Conservation (phyloP, 139 green algal species). For the Closterium sp. region DNA sequence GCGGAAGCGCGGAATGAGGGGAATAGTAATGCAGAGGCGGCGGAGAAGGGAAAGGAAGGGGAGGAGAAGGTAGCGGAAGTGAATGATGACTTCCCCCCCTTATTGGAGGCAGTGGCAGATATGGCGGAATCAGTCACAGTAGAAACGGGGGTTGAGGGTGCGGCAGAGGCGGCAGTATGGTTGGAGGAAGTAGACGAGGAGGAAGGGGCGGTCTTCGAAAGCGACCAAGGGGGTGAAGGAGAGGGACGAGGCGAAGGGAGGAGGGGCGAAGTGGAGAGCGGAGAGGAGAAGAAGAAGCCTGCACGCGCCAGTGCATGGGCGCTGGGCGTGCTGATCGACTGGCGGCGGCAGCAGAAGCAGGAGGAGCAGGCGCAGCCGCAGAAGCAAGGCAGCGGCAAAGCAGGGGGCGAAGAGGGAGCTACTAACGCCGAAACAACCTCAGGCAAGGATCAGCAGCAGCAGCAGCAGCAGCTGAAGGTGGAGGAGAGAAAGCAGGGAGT, state of each 20-base stretch:
- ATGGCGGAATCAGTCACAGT: background rate
- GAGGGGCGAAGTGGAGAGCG: background rate
- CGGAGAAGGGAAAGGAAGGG: no score
- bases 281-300: background rate
- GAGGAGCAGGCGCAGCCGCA: conserved; percentile 9
- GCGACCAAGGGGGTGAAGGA: no score
- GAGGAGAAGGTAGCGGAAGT: background rate
- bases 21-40: background rate
- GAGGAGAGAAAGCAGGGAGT: background rate
- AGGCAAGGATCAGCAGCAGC: background rate
- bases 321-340: background rate
- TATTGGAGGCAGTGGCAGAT: background rate
- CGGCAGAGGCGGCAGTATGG: background rate
- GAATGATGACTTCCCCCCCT: no score
- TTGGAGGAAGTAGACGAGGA: background rate
- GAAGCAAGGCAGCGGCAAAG: background rate
- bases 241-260: no score
- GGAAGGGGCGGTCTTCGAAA: background rate
- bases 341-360: conserved; percentile 6
- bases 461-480: background rate
- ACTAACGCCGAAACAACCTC: background rate
- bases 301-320: conserved; percentile 16
- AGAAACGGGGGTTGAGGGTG: background rate
- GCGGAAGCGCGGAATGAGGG: background rate
- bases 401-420: background rate